These are phyloP conservation scores for Aegilops sharonensis DNA, from an alignment of 176 grass and related monocot genomes.

Conservation along the genomic window DNA sequence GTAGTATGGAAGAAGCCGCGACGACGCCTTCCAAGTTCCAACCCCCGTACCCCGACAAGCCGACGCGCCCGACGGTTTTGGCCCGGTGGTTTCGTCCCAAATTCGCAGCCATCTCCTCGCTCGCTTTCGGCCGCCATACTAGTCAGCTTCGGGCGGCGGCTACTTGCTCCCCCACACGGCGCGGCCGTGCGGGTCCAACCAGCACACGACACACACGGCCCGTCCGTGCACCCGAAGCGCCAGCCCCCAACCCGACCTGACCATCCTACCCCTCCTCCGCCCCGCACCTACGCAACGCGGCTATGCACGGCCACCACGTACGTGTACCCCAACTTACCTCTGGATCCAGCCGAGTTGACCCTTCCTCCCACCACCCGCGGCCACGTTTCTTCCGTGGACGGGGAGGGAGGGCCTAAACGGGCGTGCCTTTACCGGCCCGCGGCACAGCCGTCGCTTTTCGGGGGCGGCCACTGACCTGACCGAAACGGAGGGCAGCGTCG, in stretches of 20 bases:
- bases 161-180: constrained; percentile 17
- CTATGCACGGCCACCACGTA: no score
- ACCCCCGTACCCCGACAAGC: background rate
- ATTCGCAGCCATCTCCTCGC: background rate
- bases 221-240: background rate
- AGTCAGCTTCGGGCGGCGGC: constrained; percentile 59
- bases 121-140: background rate
- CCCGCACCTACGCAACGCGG: background rate
- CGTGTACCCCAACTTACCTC: background rate
- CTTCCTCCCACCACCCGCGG: no score
- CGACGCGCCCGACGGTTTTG: background rate
- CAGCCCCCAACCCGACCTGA: background rate
- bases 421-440: no score
- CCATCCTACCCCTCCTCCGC: constrained; percentile 22
- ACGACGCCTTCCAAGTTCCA: constrained; percentile 7
- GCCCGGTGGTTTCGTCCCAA: background rate
- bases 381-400: no score
- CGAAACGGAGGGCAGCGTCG: constrained; percentile 26
- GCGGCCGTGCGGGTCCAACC: constrained; percentile 5
- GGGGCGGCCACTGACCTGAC: no score
- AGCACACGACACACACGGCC: background rate
- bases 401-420: no score
- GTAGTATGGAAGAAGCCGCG: background rate
- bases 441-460: background rate
- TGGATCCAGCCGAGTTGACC: background rate